phyloP scores from a whole-genome alignment of 169 alveolate species.

The Plasmodium malariae region DNA sequence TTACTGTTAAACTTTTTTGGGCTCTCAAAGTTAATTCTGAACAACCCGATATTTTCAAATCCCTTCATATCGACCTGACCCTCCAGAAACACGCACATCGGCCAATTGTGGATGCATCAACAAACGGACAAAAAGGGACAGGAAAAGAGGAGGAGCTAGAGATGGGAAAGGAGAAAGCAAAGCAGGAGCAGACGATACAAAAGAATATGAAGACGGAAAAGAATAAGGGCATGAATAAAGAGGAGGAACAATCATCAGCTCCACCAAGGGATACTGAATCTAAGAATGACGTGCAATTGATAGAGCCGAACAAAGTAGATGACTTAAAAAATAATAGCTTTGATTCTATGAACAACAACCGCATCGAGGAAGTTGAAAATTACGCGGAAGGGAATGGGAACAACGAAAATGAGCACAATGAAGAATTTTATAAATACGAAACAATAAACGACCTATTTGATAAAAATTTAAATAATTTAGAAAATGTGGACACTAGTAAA shows the following conservation, averaged over 20 bases:
- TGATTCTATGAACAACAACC: too few relatives aligned
- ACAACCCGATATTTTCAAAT: slow-evolving; percentile 74
- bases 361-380: background rate
- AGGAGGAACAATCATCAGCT: background rate
- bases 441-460: slow-evolving; percentile 62
- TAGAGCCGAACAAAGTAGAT: too few relatives aligned
- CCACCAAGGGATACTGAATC: background rate
- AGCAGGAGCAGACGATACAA: background rate
- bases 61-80: slow-evolving; percentile 72
- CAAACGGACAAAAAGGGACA: background rate
- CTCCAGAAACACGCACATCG: slow-evolving; percentile 28
- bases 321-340: too few relatives aligned
- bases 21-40: slow-evolving; percentile 60
- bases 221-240: background rate
- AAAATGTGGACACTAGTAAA: slow-evolving; percentile 4
- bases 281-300: too few relatives aligned
- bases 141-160: background rate
- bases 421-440: slow-evolving; percentile 32
- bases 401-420: too few relatives aligned
- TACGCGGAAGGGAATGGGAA: background rate
- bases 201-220: background rate
- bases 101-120: background rate
- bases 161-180: background rate
- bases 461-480: slow-evolving; percentile 24
- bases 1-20: slow-evolving; percentile 79